These are phyloP conservation scores for Closterium sp. DNA, from an alignment of 139 green algal genomes.

Conservation along the genomic window DNA sequence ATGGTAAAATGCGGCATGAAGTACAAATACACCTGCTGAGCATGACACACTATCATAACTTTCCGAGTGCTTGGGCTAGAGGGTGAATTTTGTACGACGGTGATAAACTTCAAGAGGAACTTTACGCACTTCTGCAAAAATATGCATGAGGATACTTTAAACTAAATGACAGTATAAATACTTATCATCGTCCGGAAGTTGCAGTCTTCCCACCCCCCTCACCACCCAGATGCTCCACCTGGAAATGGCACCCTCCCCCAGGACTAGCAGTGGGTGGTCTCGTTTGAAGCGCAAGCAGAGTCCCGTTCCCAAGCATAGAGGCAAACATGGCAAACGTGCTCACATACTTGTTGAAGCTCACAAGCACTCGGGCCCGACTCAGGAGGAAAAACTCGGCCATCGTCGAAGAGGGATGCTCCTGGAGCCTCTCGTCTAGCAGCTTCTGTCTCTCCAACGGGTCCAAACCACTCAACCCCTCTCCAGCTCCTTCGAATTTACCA, in stretches of 20 bases:
- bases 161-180: neutral
- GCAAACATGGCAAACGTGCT: neutral
- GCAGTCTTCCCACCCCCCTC: neutral
- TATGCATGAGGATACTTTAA: no score
- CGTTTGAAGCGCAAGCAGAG: neutral
- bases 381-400: neutral
- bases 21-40: no score
- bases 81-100: no score
- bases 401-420: neutral
- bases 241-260: neutral
- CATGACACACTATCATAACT: no score
- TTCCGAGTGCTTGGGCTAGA: no score
- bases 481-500: neutral
- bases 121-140: no score
- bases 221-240: neutral
- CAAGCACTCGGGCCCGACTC: neutral
- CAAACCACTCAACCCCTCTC: neutral
- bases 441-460: neutral
- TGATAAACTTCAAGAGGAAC: no score
- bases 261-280: neutral
- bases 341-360: neutral
- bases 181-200: neutral
- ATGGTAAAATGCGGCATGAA: no score
- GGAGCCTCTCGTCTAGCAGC: neutral
- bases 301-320: neutral